phyloP scores from a whole-genome alignment of 495 filamentous ascomycete species.

The Podospora appendiculata region DNA sequence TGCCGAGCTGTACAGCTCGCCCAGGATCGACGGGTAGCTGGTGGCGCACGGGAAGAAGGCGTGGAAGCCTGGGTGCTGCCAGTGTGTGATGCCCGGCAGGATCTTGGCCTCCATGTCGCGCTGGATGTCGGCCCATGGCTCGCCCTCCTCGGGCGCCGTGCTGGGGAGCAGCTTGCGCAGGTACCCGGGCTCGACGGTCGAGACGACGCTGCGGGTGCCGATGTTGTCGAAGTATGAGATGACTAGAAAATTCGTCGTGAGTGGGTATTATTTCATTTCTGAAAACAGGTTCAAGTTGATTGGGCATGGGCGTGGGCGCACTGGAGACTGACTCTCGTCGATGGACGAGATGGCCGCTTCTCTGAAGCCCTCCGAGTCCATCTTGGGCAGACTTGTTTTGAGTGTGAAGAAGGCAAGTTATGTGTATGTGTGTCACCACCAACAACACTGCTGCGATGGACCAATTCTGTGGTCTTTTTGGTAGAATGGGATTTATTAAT shows the following conservation, averaged over 20 bases:
- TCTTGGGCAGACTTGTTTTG: conserved; percentile 22
- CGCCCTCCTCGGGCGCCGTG: conserved; percentile 63
- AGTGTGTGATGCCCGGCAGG: conserved; percentile 91
- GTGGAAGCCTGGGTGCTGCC: conserved; percentile 94
- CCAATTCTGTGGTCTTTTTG: too few relatives aligned
- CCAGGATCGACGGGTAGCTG: conserved; percentile 81
- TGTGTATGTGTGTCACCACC: not conserved
- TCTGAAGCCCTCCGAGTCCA: conserved; percentile 80
- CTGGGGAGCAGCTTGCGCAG: conserved; percentile 70
- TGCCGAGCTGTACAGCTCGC: conserved; percentile 84
- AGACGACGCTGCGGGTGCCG: conserved; percentile 61
- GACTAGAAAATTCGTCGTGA: conserved; percentile 43
- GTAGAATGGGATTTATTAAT: too few relatives aligned
- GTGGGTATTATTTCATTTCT: too few relatives aligned
- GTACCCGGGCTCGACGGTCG: conserved; percentile 79
- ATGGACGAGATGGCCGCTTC: conserved; percentile 74
- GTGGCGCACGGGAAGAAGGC: conserved; percentile 86
- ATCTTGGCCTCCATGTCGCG: conserved; percentile 81
- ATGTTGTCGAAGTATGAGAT: conserved; percentile 76
- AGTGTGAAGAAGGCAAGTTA: not conserved
- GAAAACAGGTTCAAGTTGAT: conserved; percentile 3
- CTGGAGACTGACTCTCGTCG: conserved; percentile 63
- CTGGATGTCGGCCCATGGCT: conserved; percentile 76
- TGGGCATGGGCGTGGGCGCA: not conserved
- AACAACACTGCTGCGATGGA: too few relatives aligned